Evolutionary conservation across 331 rosid genomes (phyloP).

Genomic region (Acacia pycnantha): DNA sequence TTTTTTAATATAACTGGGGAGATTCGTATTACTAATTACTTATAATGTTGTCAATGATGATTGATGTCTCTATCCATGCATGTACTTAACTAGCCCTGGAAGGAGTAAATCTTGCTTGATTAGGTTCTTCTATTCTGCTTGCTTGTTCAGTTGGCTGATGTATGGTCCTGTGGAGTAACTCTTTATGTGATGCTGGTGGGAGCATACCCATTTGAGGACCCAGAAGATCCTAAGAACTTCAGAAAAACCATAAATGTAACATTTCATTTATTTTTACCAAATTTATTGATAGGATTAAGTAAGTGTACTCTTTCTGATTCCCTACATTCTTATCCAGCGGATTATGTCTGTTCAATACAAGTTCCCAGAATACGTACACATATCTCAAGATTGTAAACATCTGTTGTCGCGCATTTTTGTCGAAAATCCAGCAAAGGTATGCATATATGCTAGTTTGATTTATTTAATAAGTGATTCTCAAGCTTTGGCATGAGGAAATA

Average conservation of each 20-base stretch:
- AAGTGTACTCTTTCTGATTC: not conserved
- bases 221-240: conserved; percentile 58
- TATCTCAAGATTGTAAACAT: conserved; percentile 61
- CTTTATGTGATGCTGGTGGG: conserved; percentile 79
- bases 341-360: conserved; percentile 70
- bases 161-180: conserved; percentile 90
- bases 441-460: conserved; percentile 6
- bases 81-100: conserved; percentile 10
- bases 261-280: conserved; percentile 18
- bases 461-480: not conserved
- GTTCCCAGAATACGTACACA: conserved; percentile 60
- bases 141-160: conserved; percentile 66
- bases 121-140: conserved; percentile 24
- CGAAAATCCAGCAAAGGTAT: conserved; percentile 58
- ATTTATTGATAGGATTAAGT: not conserved
- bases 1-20: not conserved
- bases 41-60: not conserved
- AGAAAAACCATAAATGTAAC: conserved; percentile 62
- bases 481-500: not conserved
- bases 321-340: conserved; percentile 44
- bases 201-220: conserved; percentile 76
- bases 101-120: conserved; percentile 27
- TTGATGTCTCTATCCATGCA: not conserved
- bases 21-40: not conserved
- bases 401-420: conserved; percentile 69